Evolutionary conservation across 1,284 basidiomycete species (phyloP), one percentile per base, ranked within the genome.

Genomic region (Hymenochaete sp.): DNA sequence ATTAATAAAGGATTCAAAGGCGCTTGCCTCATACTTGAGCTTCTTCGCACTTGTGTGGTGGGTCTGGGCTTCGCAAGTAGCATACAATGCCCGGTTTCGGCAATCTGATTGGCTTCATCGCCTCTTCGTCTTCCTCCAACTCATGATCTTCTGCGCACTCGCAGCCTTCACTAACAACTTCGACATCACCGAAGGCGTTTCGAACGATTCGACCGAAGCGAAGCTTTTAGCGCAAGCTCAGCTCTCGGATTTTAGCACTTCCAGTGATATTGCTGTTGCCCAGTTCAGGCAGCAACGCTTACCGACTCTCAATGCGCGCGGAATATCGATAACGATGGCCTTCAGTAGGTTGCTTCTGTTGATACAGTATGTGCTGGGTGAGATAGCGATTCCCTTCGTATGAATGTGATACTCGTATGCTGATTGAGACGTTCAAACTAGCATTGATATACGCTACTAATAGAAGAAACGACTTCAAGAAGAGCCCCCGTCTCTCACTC

Each of bases 11-110:
- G 6, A 42, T 13, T 35, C 37, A 18, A 25, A 49, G 48, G 46
- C 33, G n/a, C 38, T 27, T 10, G 9, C 42, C 9, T 45, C 44
- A 14, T 48, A 52, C 13, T 40, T 48, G 3, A 21, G 13, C 29
- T 50, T 50, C 40, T 48, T 53, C 33, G 47, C 47, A 3, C 36
- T 53, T 9, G 49, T 53, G 13, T 53, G 52, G 52, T 53, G 52
- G 52, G 44, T 51, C 9, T 53, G 45, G 52, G 52, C 52, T 11
- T 48, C 38, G 19, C 52, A 51, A 25, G 46, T 47, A 1, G 39
- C 39, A 3, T 47, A 42, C 26, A 42, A 47, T 24, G 46, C 43
- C 9, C 52, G 52, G 14, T 50, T 52, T 42, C 36, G 49, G n/a
- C 42, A 38, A 13, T 18, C 25, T 7, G 49, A 51, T 29, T 45